Base-by-base conservation (phyloP, 257 asterid genomes). In the Paraleonurus japonicus region DNA sequence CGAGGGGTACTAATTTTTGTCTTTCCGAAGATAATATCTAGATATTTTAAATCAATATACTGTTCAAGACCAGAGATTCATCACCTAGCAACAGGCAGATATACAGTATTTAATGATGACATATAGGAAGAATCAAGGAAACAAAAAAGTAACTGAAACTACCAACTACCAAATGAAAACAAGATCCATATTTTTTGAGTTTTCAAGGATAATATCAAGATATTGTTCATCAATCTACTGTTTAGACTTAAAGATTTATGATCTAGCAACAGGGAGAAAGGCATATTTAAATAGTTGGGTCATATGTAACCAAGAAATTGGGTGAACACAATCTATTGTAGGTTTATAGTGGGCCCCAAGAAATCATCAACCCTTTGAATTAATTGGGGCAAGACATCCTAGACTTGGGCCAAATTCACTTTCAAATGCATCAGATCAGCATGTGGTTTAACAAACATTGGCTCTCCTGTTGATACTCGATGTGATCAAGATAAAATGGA, bases 391-490 rank as follows among this genome's bases (percentile, higher is more conserved):
- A 30, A 67, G 13, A 5, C 5, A 67, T 5, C 48, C 47, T 66
- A 72, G 61, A 67, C 24, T 69, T 74, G 63, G 48, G 65, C 15
- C 9, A 64, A 55, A 35, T 45, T 51, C 54, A 76, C 39, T 45
- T 33, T 45, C 73, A 69, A 24, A 27, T 28, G 50, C 15, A 65
- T 59, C 32, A 48, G 35, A 39, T 13, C 59, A 1, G 45, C 59
- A 61, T 2, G 58, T 23, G 59, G 60, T 24, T 47, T 20, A 20
- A 53, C 22, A 57, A 23, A 45, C 4, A 35, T 43, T 0, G 22
- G 58, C 58, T 28, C 22, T 43, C 62, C 20, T 39, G 20, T 35
- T 26, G 27, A 39, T 43, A 26, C 33, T 3, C 16, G 26, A n/a
- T 26, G 23, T 61, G 61, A 61, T 39, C 9, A 47, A 69, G 59